Evolutionary conservation across 208 protist genomes (phyloP).

Genomic region (Naegleria lovaniensis): DNA sequence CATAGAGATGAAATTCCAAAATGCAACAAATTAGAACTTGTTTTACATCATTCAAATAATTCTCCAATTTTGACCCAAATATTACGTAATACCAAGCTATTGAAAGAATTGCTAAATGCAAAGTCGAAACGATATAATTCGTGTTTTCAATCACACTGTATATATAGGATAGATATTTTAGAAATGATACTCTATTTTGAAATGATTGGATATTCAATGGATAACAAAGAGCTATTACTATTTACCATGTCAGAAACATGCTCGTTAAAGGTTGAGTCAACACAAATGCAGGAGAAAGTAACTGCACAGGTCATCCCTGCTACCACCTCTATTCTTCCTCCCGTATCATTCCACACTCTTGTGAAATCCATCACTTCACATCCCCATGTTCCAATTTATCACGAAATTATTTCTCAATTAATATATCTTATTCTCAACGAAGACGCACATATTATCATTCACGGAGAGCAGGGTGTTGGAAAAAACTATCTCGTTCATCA

Average conservation of each 20-base stretch:
- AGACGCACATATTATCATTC: neutral
- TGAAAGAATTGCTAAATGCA: neutral
- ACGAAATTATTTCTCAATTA: neutral
- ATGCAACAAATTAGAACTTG: neutral
- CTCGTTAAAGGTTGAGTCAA: no score
- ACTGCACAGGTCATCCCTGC: no score
- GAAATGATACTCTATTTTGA: neutral
- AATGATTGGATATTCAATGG: neutral
- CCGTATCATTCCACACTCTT: neutral
- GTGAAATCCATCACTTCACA: neutral
- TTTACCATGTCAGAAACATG: no score
- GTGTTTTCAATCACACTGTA: neutral
- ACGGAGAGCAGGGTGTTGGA: neutral
- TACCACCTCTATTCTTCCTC: no score
- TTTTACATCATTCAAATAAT: neutral
- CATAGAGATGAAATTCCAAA: neutral
- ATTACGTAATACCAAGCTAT: neutral
- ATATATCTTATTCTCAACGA: neutral
- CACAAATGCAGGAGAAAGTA: no score
- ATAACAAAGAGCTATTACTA: no score
- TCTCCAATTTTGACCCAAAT: neutral
- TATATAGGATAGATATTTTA: neutral
- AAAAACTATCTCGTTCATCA: neutral
- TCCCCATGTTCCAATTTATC: neutral
- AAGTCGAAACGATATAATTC: neutral